Percentiles rank a stretch among this genome's conserved stretches.
These are phyloP conservation scores for Cutaneotrichosporon cyanovorans DNA, from an alignment of 1,284 basidiomycete genomes.

Conservation along the genomic window DNA sequence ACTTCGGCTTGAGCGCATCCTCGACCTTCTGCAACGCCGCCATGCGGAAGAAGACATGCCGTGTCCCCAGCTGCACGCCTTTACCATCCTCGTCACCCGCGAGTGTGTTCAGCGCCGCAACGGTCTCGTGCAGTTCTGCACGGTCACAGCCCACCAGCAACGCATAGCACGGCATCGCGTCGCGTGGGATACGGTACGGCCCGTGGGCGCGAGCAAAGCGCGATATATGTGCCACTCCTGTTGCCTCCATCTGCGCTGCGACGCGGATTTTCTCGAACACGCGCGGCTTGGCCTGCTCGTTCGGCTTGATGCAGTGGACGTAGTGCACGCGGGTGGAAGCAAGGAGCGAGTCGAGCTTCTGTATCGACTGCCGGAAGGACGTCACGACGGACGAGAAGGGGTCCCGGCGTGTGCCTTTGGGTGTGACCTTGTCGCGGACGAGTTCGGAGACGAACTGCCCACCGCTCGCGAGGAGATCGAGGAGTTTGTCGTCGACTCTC, in stretches of 20 bases:
- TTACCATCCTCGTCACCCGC: slow-evolving; percentile 11
- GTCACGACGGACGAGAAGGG: slow-evolving; percentile 13
- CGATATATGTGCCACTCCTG: slow-evolving; percentile 14
- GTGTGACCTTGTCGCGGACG: slow-evolving; percentile 1
- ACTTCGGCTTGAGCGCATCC: slow-evolving; percentile 9
- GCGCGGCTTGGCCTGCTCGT: slow-evolving; percentile 12
- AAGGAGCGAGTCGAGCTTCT: slow-evolving; percentile 12
- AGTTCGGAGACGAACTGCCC: slow-evolving; percentile 5
- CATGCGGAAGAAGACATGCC: slow-evolving; percentile 14
- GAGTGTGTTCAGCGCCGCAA: slow-evolving; percentile 7
- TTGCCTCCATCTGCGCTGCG: slow-evolving; percentile 12
- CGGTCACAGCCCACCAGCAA: slow-evolving; percentile 8
- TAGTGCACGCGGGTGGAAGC: slow-evolving; percentile 13
- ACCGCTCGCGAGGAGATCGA: slow-evolving; percentile 5
- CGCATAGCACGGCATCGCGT: slow-evolving; percentile 13
- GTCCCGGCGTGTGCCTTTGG: slow-evolving; percentile 3
- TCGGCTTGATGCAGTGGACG: slow-evolving; percentile 20
- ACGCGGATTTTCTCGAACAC: slow-evolving; percentile 10
- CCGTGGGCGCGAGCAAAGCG: slow-evolving; percentile 16
- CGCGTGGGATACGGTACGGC: slow-evolving; percentile 12
- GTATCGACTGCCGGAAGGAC: slow-evolving; percentile 16
- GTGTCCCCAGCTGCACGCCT: slow-evolving; percentile 14
- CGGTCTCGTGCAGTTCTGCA: slow-evolving; percentile 5
- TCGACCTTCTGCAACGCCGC: slow-evolving; percentile 10
- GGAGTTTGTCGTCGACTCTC: slow-evolving; percentile 14